Evolutionary conservation across 495 filamentous ascomycete species (phyloP).

Genomic region (Neurospora intermedia): DNA sequence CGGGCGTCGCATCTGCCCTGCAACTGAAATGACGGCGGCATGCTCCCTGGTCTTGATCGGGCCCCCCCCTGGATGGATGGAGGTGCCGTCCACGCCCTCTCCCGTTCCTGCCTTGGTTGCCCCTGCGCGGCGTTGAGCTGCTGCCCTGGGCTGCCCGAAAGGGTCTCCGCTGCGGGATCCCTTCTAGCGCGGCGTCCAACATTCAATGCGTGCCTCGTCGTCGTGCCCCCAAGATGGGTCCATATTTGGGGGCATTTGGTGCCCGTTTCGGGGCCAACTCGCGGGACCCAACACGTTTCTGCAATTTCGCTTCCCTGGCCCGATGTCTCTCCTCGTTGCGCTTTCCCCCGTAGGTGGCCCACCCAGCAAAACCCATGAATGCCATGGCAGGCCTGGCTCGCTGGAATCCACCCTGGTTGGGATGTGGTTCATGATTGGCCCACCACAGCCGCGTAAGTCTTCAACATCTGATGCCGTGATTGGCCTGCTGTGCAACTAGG

Average conservation of each 20-base stretch:
- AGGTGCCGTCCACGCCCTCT: neutral
- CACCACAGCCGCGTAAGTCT: neutral
- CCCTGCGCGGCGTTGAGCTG: neutral
- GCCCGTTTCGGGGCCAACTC: neutral
- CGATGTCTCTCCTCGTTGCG: neutral
- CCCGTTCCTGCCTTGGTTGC: neutral
- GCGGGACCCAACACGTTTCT: neutral
- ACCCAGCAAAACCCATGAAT: neutral
- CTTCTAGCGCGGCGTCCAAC: neutral
- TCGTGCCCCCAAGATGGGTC: neutral
- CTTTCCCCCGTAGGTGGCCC: neutral
- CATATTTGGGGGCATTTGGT: neutral
- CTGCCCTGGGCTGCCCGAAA: neutral
- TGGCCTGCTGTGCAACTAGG: neutral
- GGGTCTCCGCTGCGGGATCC: slow-evolving; percentile 1
- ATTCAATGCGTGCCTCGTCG: neutral
- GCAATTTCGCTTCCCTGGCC: neutral
- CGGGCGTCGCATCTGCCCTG: neutral
- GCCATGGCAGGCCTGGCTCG: neutral
- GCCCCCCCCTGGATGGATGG: neutral
- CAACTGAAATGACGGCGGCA: slow-evolving; percentile 5
- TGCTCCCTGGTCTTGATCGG: neutral
- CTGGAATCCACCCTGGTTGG: neutral
- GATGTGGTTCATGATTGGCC: neutral
- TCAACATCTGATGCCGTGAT: neutral